Conservation (phyloP, 2,329 filamentous ascomycete genomes). For the Neofusicoccum ribis region DNA sequence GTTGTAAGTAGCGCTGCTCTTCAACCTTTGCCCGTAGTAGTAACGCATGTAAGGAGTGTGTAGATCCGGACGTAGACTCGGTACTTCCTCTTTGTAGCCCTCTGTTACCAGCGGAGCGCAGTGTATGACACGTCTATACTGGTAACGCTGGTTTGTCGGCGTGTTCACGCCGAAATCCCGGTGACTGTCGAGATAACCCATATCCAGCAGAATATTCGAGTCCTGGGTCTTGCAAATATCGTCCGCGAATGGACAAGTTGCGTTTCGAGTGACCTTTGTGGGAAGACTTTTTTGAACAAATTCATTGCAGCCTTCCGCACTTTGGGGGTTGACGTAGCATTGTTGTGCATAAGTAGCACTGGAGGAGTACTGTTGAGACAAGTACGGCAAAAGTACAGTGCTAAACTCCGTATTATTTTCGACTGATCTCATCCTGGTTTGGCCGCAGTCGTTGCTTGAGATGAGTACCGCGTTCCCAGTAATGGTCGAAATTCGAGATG, state of each 20-base stretch:
- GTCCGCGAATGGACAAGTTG: constrained; percentile 21
- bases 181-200: constrained; percentile 24
- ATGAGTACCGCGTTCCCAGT: not conserved
- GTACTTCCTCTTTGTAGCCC: not conserved
- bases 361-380: not conserved
- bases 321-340: not conserved
- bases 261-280: constrained; percentile 13
- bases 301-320: constrained; percentile 1
- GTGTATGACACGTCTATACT: constrained; percentile 9
- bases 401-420: not conserved
- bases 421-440: too few species aligned
- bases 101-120: constrained; percentile 19
- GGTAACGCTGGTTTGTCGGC: constrained; percentile 21
- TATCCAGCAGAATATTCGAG: constrained; percentile 25
- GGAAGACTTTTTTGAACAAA: constrained; percentile 16
- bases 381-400: not conserved
- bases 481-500: not conserved
- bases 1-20: not conserved
- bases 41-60: not conserved
- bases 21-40: not conserved
- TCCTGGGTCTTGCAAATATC: constrained; percentile 20
- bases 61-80: not conserved
- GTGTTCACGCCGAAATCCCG: constrained; percentile 27
- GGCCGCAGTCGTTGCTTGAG: not conserved
- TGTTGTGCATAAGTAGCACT: constrained; percentile 1